A percentile compares a stretch with the other conserved stretches of the same genome.
These are phyloP conservation scores for Neopestalotiopsis clavispora DNA, from an alignment of 2,329 filamentous ascomycete genomes.

Conservation along the genomic window DNA sequence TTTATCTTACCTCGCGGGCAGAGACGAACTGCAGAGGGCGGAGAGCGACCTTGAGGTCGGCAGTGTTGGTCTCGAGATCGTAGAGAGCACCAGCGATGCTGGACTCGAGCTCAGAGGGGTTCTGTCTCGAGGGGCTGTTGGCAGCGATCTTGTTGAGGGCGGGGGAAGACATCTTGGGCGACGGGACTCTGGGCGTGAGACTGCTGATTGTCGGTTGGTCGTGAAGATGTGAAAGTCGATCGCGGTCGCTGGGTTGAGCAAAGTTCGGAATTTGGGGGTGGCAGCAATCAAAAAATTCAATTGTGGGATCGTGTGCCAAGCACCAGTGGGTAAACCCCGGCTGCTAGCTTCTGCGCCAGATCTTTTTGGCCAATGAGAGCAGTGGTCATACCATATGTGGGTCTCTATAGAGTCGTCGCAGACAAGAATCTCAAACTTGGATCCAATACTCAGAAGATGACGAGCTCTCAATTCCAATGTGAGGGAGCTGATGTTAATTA, in stretches of 20 bases:
- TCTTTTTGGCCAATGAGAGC: not conserved
- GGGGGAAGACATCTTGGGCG: slow-evolving; percentile 66
- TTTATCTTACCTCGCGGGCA: slow-evolving; percentile 93
- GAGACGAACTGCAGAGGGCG: slow-evolving; percentile 98
- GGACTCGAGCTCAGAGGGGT: slow-evolving; percentile 96
- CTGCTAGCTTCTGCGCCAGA: too few species aligned
- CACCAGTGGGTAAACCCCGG: slow-evolving; percentile 5
- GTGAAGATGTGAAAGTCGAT: slow-evolving; percentile 9
- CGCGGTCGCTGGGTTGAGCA: slow-evolving; percentile 1
- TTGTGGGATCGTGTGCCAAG: slow-evolving; percentile 8
- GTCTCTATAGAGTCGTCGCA: too few species aligned
- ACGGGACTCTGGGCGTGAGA: slow-evolving; percentile 24
- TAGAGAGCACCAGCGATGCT: slow-evolving; percentile 96
- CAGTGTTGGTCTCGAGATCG: slow-evolving; percentile 99
- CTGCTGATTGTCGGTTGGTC: not conserved
- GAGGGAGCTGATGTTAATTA: too few species aligned
- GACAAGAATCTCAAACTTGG: too few species aligned
- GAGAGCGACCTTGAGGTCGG: slow-evolving; percentile 95
- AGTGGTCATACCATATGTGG: too few species aligned
- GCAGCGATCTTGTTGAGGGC: slow-evolving; percentile 96
- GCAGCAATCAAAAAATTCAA: slow-evolving; percentile 4
- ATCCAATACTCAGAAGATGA: too few species aligned
- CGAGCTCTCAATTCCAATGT: too few species aligned
- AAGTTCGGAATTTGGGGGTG: slow-evolving; percentile 9
- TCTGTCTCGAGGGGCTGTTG: slow-evolving; percentile 95